Conservation (phyloP, 495 filamentous ascomycete genomes). For the Hyaloscypha finlandica region DNA sequence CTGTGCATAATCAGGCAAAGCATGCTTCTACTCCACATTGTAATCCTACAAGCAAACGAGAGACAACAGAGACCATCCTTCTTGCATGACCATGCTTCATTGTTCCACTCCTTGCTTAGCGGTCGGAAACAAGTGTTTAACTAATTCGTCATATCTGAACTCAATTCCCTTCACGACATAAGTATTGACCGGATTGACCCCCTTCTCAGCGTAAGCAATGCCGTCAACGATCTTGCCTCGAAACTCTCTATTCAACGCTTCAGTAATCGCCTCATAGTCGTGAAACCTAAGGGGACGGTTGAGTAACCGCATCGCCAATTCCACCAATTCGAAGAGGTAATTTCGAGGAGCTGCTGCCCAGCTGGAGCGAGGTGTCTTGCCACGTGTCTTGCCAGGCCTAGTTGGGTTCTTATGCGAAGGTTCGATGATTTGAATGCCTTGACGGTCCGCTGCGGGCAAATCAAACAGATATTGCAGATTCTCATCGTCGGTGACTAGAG, state of each 20-base stretch:
- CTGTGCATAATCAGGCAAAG: no score
- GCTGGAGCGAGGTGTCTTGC: neutral
- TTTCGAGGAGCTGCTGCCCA: neutral
- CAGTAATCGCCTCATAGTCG: neutral
- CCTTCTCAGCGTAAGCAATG: no score
- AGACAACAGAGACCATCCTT: no score
- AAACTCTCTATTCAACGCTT: neutral
- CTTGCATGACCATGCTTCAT: no score
- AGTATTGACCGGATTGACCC: no score
- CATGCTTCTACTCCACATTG: no score
- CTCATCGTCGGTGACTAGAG: no score
- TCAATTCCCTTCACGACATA: no score
- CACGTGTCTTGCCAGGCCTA: neutral
- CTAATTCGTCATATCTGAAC: no score
- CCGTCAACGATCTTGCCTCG: neutral
- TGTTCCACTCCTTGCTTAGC: no score
- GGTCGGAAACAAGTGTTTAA: no score
- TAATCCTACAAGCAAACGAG: no score
- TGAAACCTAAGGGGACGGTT: neutral
- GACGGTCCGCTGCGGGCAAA: neutral
- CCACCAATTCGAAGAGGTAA: neutral
- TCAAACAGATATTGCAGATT: neutral
- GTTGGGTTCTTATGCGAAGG: neutral
- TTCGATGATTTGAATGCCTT: neutral
- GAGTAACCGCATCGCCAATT: neutral